phyloP scores from a whole-genome alignment of 441 rosid genomes.

The Gossypium gossypioides region DNA sequence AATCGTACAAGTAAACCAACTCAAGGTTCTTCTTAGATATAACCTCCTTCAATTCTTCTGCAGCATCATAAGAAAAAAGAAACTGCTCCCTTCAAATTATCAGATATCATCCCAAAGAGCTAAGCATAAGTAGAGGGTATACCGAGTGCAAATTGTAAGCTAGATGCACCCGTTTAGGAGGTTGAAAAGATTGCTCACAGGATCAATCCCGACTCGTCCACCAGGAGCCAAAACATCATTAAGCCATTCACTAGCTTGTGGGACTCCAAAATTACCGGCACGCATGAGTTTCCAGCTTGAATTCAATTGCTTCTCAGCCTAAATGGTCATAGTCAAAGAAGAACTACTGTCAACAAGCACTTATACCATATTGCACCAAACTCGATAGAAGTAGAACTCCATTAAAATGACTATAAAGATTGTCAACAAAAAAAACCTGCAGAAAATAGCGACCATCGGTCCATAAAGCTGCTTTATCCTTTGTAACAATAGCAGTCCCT shows the following conservation, averaged over 20 bases:
- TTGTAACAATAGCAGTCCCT: slow-evolving; percentile 82
- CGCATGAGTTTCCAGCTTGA: slow-evolving; percentile 91
- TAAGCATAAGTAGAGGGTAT: slow-evolving; percentile 10
- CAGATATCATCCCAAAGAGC: slow-evolving; percentile 38
- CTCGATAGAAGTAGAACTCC: neutral
- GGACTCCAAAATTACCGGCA: slow-evolving; percentile 80
- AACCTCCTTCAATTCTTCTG: slow-evolving; percentile 81
- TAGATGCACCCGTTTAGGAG: slow-evolving; percentile 16
- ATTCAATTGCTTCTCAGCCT: slow-evolving; percentile 86
- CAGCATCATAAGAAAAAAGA: slow-evolving; percentile 87
- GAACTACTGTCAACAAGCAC: slow-evolving; percentile 2
- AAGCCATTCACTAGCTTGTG: slow-evolving; percentile 75
- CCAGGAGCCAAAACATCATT: slow-evolving; percentile 78
- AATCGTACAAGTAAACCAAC: slow-evolving; percentile 65
- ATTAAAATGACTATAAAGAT: neutral
- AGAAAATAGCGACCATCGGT: slow-evolving; percentile 97
- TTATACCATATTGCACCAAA: neutral
- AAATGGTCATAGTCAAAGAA: slow-evolving; percentile 7
- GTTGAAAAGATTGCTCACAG: slow-evolving; percentile 53
- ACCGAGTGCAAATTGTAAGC: neutral
- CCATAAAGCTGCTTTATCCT: slow-evolving; percentile 90
- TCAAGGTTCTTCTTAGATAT: slow-evolving; percentile 69
- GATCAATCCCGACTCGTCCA: slow-evolving; percentile 86
- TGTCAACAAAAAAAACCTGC: slow-evolving; percentile 36
- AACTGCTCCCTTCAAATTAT: slow-evolving; percentile 89